Evolutionary conservation across 352 stramenopile genomes (phyloP).

Genomic region (Phytophthora agathidicida): DNA sequence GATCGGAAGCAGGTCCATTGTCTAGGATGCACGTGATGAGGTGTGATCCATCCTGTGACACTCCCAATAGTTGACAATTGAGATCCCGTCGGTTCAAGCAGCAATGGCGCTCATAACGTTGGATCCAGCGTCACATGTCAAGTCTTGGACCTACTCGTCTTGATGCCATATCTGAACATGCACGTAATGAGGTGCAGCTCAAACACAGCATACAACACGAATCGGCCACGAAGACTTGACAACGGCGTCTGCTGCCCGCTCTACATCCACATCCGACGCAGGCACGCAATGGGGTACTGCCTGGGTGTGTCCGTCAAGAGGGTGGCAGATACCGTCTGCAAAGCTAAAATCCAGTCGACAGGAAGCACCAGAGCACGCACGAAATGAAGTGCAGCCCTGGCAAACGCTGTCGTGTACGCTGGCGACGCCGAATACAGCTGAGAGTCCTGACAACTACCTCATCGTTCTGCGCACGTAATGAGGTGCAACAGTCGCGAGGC

Average conservation of each 20-base stretch:
- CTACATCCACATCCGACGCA: background rate
- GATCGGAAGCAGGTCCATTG: background rate
- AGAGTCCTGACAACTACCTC: constrained; percentile 1
- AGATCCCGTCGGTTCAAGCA: background rate
- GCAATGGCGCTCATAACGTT: background rate
- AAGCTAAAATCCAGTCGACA: constrained; percentile 2
- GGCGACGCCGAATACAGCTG: background rate
- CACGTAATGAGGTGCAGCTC: constrained; percentile 40
- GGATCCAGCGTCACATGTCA: constrained; percentile 6
- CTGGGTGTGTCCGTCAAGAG: constrained; percentile 1
- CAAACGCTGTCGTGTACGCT: constrained; percentile 1
- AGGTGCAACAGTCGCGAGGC: constrained; percentile 17
- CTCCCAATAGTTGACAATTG: background rate
- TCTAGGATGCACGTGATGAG: constrained; percentile 9
- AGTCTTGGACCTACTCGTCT: constrained; percentile 1
- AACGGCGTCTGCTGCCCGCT: background rate
- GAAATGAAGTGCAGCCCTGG: constrained; percentile 27
- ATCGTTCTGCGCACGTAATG: constrained; percentile 22
- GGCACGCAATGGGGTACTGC: constrained; percentile 33
- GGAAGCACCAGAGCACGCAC: background rate
- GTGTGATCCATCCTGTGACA: background rate
- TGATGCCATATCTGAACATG: constrained; percentile 3
- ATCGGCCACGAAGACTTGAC: constrained; percentile 10
- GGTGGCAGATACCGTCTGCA: background rate
- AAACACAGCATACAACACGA: constrained; percentile 8